A percentile compares a stretch with the other conserved stretches of the same genome.
Evolutionary conservation across 1,284 basidiomycete species (phyloP).

Genomic region (Trametes polyzona): DNA sequence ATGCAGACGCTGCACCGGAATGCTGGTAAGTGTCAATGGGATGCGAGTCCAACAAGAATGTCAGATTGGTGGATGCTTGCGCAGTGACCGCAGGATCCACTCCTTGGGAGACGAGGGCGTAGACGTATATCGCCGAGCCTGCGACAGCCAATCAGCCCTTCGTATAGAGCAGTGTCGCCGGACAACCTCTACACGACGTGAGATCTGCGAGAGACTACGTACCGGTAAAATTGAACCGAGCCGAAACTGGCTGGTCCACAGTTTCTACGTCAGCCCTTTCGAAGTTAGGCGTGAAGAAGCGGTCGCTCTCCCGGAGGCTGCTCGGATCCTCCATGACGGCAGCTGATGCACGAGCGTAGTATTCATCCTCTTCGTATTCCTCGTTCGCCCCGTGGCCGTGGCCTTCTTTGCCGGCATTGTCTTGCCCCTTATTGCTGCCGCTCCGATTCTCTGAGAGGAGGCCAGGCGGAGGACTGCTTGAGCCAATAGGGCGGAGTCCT

Average conservation of each 20-base stretch:
- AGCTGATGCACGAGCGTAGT: background rate
- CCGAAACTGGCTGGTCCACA: conserved; percentile 43
- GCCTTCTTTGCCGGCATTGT: conserved; percentile 16
- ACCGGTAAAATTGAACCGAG: conserved; percentile 55
- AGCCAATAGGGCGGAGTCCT: conserved; percentile 29
- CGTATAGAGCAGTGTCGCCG: background rate
- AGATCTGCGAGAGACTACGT: conserved; percentile 22
- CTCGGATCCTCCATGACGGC: conserved; percentile 6
- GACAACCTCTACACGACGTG: background rate
- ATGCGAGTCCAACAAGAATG: conserved; percentile 37
- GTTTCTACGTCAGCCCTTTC: conserved; percentile 44
- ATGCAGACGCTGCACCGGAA: conserved; percentile 30
- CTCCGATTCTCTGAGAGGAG: background rate
- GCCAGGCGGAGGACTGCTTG: conserved; percentile 28
- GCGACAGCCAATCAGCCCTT: conserved; percentile 14
- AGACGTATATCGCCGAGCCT: conserved; percentile 41
- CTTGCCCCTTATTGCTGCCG: conserved; percentile 16
- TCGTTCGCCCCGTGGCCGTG: background rate
- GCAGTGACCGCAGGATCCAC: conserved; percentile 36
- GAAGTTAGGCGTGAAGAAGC: conserved; percentile 30
- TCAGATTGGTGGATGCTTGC: conserved; percentile 39
- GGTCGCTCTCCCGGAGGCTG: conserved; percentile 23
- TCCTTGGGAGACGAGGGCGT: conserved; percentile 36
- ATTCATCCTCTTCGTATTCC: conserved; percentile 16
- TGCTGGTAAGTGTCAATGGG: conserved; percentile 36